Evolutionary conservation across 2,329 filamentous ascomycete species (phyloP), one percentile per base, ranked within the genome.

Genomic region (Sporothrix globosa): DNA sequence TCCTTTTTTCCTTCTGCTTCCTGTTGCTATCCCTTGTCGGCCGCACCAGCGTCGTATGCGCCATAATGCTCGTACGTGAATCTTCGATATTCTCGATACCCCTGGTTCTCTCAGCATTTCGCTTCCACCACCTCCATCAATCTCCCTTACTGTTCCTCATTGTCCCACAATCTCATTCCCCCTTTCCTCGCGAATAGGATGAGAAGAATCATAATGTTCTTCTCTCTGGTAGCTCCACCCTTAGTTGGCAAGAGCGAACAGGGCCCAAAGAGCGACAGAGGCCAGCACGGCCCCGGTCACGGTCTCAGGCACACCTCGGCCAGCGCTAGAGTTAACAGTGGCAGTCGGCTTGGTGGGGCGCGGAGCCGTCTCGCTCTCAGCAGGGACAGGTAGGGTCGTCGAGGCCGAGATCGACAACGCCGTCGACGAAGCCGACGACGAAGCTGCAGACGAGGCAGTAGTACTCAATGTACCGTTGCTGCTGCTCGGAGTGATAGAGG

Each of bases 21-120:
- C 27, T 21, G 4, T 17, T 52, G 44, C 24, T 24, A 21, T 52
- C 17, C 27, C 63, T 7, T 66, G 4, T 9, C 24, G 11, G 46
- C 61, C 2, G 61, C 61, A 66, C 44, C 14, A 34, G 63, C 63
- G 46, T 24, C 46, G 52, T 52, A 39, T 52, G 63, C 63, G 46
- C 44, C 46, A 52, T 66, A 50, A 66, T 66, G 19, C 63, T 24
- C 63, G 3, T 41, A 52, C 63, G 21, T 39, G 11, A 44, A 30
- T 4, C 39, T 17, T 21, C 21, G 3, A 3, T 24, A 27, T 17
- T 17, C 48, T 14, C 54, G 11, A 6, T 63, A 17, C 24, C 19
- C 10, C 63, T 2, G 7, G 3, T 41, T 14, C 27, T 34, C 24
- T 17, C 53, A 17, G 11, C 34, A 3, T 39, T 52, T 7, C 11